Conservation (phyloP, 768 basidiomycete species). For the Pleurotus platypus region DNA sequence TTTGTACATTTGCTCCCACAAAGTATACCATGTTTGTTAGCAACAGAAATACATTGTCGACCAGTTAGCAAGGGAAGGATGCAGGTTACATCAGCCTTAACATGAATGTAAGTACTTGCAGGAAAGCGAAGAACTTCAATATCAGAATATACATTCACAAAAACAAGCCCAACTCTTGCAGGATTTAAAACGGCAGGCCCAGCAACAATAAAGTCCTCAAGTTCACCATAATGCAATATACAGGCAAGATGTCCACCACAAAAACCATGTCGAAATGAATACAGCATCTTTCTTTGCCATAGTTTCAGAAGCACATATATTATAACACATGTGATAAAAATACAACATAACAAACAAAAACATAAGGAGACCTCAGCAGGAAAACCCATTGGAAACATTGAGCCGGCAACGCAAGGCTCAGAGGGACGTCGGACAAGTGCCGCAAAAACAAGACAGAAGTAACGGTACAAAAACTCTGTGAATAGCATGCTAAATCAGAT, state of each 20-base stretch:
- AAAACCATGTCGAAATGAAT: too few relatives aligned
- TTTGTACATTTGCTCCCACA: neutral
- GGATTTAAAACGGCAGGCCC: neutral
- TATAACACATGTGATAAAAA: too few relatives aligned
- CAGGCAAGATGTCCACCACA: neutral
- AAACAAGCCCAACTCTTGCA: neutral
- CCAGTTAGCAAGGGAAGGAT: neutral
- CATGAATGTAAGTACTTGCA: neutral
- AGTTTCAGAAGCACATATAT: too few relatives aligned
- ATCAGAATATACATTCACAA: neutral
- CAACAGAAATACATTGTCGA: neutral
- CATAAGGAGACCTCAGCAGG: too few relatives aligned
- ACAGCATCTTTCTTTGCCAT: too few relatives aligned
- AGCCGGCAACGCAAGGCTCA: too few relatives aligned
- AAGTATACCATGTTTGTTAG: neutral
- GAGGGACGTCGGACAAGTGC: too few relatives aligned
- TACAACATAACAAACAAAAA: too few relatives aligned
- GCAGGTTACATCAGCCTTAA: neutral
- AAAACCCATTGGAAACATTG: too few relatives aligned
- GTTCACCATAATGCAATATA: neutral
- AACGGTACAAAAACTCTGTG: too few relatives aligned
- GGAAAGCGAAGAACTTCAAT: neutral
- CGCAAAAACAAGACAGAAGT: too few relatives aligned
- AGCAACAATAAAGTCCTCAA: neutral
- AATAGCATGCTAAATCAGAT: too few relatives aligned